Percentiles rank a stretch among this genome's conserved stretches.
These are phyloP conservation scores for Grosmannia serpens DNA, from an alignment of 2,329 filamentous ascomycete genomes.

Conservation along the genomic window DNA sequence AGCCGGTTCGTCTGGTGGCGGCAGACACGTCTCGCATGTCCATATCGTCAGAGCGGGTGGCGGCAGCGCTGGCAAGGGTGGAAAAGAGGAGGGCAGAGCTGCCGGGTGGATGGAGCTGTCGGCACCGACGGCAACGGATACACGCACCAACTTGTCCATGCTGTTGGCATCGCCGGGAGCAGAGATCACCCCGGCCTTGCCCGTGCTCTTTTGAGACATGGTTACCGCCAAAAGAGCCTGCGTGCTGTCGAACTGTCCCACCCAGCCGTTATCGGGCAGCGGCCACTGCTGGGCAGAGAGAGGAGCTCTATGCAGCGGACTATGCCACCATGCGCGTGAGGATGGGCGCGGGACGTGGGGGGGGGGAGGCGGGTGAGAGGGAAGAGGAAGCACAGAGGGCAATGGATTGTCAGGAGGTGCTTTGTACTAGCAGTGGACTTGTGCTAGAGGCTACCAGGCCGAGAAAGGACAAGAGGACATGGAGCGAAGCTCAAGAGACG, in stretches of 20 bases:
- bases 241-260: neutral
- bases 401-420: too few relatives aligned
- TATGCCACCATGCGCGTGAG: neutral
- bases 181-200: constrained; percentile 46
- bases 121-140: neutral
- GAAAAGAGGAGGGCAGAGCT: constrained; percentile 43
- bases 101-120: constrained; percentile 10
- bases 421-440: too few relatives aligned
- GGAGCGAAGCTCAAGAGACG: too few relatives aligned
- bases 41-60: constrained; percentile 38
- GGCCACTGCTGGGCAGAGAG: neutral
- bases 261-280: neutral
- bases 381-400: too few relatives aligned
- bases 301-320: neutral
- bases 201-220: constrained; percentile 22
- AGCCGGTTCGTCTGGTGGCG: neutral
- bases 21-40: constrained; percentile 24
- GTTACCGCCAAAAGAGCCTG: neutral
- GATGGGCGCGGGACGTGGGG: neutral
- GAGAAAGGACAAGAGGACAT: too few relatives aligned
- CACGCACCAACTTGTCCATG: constrained; percentile 49
- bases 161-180: constrained; percentile 37
- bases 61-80: constrained; percentile 43
- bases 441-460: too few relatives aligned
- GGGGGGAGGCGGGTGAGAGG: too few relatives aligned